These are phyloP conservation scores for Ophiostoma triangulosporum DNA, from an alignment of 2,329 filamentous ascomycete genomes.

Conservation along the genomic window DNA sequence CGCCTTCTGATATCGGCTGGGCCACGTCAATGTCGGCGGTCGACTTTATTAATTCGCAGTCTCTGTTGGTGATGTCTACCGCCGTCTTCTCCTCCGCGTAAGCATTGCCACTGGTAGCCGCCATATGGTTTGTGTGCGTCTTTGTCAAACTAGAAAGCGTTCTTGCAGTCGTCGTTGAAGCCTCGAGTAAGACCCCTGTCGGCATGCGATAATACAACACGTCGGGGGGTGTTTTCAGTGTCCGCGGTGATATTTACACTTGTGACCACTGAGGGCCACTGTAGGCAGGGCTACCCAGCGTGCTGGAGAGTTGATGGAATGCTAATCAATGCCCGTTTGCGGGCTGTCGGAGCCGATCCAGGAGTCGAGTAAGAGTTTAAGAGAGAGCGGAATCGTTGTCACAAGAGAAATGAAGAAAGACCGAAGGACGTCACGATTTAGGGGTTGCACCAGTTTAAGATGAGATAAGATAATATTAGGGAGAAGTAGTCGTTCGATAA, in stretches of 20 bases:
- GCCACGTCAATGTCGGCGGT: slow-evolving; percentile 3
- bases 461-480: not conserved
- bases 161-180: not conserved
- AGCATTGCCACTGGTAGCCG: not conserved
- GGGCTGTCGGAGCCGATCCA: too few relatives aligned
- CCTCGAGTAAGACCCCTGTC: not conserved
- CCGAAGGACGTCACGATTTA: not conserved
- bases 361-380: too few relatives aligned
- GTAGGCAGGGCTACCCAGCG: too few relatives aligned
- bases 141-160: too few relatives aligned
- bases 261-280: not conserved
- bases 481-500: not conserved
- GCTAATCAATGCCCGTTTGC: too few relatives aligned
- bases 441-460: not conserved
- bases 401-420: too few relatives aligned
- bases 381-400: too few relatives aligned
- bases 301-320: not conserved
- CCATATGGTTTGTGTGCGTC: not conserved
- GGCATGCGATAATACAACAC: too few relatives aligned
- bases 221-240: too few relatives aligned
- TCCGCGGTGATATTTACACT: too few relatives aligned
- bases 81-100: not conserved
- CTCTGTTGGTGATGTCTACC: not conserved
- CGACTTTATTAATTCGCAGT: not conserved
- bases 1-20: not conserved